Evolutionary conservation across 2,329 filamentous ascomycete species (phyloP).

Genomic region (Herpotrichia juniperi): DNA sequence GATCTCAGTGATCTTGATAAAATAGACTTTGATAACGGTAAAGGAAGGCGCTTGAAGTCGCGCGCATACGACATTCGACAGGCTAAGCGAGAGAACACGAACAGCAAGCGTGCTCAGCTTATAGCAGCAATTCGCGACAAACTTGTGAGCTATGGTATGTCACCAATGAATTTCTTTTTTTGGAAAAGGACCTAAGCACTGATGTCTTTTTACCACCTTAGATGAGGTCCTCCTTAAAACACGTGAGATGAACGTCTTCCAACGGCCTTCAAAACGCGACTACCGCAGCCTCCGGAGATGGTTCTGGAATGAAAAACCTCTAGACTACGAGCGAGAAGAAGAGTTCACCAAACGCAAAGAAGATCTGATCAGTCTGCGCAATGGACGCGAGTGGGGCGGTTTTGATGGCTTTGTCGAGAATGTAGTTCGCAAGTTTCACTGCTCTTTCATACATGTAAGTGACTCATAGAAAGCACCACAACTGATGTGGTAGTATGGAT

Average conservation of each 20-base stretch:
- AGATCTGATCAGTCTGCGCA: conserved; percentile 42
- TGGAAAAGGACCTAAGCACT: neutral
- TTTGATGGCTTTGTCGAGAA: conserved; percentile 45
- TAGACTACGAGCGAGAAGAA: conserved; percentile 25
- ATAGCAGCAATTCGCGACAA: conserved; percentile 18
- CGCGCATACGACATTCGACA: conserved; percentile 13
- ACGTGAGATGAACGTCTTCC: conserved; percentile 37
- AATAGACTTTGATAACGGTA: conserved; percentile 10
- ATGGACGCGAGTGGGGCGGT: conserved; percentile 41
- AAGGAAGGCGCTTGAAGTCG: conserved; percentile 15
- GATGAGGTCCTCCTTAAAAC: conserved; percentile 43
- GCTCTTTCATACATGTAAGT: conserved; percentile 30
- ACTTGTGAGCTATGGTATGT: conserved; percentile 21
- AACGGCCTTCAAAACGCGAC: conserved; percentile 39
- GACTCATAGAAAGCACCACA: neutral
- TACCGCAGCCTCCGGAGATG: conserved; percentile 39
- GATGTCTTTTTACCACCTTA: conserved; percentile 1
- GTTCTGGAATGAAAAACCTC: conserved; percentile 33
- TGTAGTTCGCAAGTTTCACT: conserved; percentile 24
- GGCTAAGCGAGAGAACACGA: conserved; percentile 11
- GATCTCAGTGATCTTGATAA: conserved; percentile 24
- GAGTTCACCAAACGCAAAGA: conserved; percentile 40
- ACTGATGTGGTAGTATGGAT: neutral
- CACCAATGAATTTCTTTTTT: conserved; percentile 3
- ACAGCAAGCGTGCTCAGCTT: conserved; percentile 14